A percentile compares a stretch with the other conserved stretches of the same genome.
phyloP scores from a whole-genome alignment of 495 filamentous ascomycete species.

The Thermothielavioides terrestris region DNA sequence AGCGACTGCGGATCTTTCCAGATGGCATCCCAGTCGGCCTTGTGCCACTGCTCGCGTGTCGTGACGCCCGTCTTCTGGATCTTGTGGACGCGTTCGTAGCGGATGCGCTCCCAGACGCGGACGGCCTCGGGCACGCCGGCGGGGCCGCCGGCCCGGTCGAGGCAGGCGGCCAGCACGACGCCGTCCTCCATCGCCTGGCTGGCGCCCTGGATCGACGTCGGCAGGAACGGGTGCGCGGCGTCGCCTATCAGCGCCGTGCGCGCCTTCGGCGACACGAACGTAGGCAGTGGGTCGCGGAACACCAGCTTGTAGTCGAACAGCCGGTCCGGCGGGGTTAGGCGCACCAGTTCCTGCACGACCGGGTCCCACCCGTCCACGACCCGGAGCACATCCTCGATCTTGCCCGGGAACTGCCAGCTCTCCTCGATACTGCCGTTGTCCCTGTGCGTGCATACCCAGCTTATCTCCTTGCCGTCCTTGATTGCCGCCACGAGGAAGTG shows the following conservation, averaged over 20 bases:
- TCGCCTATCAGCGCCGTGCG: conserved; percentile 58
- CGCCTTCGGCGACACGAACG: conserved; percentile 51
- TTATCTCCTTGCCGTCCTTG: conserved; percentile 55
- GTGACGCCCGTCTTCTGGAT: conserved; percentile 51
- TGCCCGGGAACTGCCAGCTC: conserved; percentile 55
- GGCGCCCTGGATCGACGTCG: conserved; percentile 62
- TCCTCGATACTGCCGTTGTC: conserved; percentile 43
- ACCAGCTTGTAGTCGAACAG: conserved; percentile 66
- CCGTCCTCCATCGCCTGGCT: conserved; percentile 67
- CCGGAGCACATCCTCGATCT: conserved; percentile 49
- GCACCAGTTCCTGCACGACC: conserved; percentile 49
- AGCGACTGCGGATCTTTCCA: conserved; percentile 51
- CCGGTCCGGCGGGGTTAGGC: conserved; percentile 48
- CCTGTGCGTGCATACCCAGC: conserved; percentile 61
- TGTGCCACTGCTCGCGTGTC: conserved; percentile 54
- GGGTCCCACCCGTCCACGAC: conserved; percentile 58
- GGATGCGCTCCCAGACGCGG: conserved; percentile 39
- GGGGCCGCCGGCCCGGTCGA: conserved; percentile 38
- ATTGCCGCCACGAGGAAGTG: conserved; percentile 55
- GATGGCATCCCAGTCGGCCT: conserved; percentile 49
- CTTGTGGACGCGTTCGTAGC: conserved; percentile 45
- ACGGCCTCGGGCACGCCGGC: conserved; percentile 22
- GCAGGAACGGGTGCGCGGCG: conserved; percentile 64
- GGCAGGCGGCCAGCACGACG: conserved; percentile 53
- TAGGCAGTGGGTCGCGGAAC: conserved; percentile 58